phyloP scores from a whole-genome alignment of 1,139 yeast genomes.

The Meyerozyma guilliermondii region DNA sequence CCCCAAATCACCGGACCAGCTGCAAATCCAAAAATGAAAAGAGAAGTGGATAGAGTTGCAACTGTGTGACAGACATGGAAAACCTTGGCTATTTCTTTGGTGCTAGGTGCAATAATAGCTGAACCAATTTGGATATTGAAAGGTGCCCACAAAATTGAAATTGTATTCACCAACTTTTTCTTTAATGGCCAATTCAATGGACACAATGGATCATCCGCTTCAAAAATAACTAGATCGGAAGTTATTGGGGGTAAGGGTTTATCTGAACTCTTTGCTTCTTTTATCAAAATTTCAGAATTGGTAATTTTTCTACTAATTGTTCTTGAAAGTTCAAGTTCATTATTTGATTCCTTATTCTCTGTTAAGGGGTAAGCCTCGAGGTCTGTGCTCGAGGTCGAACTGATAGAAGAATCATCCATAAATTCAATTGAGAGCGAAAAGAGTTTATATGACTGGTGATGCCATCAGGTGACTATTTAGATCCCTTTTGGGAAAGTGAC shows the following conservation, averaged over 20 bases:
- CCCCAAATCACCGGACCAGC: slow-evolving; percentile 4
- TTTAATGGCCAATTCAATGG: slow-evolving; percentile 3
- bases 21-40: slow-evolving; percentile 4
- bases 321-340: not conserved
- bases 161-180: not conserved
- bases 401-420: no score
- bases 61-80: slow-evolving; percentile 2
- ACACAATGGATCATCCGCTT: slow-evolving; percentile 1
- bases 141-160: not conserved
- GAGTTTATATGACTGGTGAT: no score
- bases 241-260: not conserved
- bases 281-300: not conserved
- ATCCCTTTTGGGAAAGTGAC: no score
- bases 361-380: no score
- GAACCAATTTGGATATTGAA: slow-evolving; percentile 1
- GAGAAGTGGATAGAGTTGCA: slow-evolving; percentile 1
- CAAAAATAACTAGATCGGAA: not conserved
- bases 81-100: not conserved
- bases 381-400: no score
- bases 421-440: no score
- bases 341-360: no score
- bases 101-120: slow-evolving; percentile 1
- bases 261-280: not conserved
- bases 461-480: no score
- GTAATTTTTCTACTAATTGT: not conserved